Evolutionary conservation across 2,329 filamentous ascomycete species (phyloP), one percentile per base, ranked within the genome.

Genomic region (Biscogniauxia sp.): DNA sequence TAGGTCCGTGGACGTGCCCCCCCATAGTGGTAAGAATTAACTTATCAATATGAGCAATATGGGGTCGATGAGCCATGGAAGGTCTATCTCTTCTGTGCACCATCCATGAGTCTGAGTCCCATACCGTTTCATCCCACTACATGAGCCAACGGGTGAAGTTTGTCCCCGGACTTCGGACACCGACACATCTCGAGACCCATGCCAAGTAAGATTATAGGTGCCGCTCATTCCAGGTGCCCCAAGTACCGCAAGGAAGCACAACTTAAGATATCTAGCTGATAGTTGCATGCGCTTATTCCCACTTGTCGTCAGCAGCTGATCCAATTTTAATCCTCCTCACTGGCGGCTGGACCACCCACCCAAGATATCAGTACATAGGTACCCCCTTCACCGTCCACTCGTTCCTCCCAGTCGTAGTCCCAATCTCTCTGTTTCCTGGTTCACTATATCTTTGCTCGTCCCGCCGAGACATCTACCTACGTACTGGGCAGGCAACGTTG

Each of bases 111-210:
- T n/a, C 37, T 45, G 37, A 45, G 37, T 45, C 37, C 58, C 55
- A 53, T 54, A 55, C 53, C 45, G 55, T 63, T 54, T 63, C 61
- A 61, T 59, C 60, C 61, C 32, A 32, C 51, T 59, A 26, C 50
- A 25, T 20, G 37, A 45, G 37, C 37, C 37, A 45, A 45, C 37
- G 37, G 19, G 19, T 53, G 32, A 26, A 51, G 7, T 58, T 37
- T 57, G 51, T 23, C 60, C 60, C 60, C 50, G 60, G 55, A 25
- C 53, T 57, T 51, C 51, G 60, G 60, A 55, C 58, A 60, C 60
- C 58, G 52, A 26, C 52, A 28, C 20, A 28, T n/a, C 50, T 45
- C 37, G 17, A 45, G 37, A 45, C 37, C 37, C 37, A 45, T 45
- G 37, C 37, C 37, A 45, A n/a, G 37, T 45, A 45, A 45, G 37